A percentile compares a stretch with the other conserved stretches of the same genome.
Conservation (phyloP, 257 asterid genomes). For the Paulownia fortunei region DNA sequence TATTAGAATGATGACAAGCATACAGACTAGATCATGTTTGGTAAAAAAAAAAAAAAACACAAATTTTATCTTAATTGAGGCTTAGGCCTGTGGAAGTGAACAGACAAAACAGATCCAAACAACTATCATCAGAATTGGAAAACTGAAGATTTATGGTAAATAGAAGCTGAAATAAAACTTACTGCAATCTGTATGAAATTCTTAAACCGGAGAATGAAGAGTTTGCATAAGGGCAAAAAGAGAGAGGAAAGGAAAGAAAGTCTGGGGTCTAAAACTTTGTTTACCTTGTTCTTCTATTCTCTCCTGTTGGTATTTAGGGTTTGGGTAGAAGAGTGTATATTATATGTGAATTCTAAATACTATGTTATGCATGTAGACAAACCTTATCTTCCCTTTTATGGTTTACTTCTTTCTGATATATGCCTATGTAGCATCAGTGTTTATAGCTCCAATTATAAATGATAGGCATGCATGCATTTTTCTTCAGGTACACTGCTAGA, state of each 20-base stretch:
- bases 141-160: conserved; percentile 29
- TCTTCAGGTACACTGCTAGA: not conserved
- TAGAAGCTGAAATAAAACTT: conserved; percentile 30
- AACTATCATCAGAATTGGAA: conserved; percentile 32
- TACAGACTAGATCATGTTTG: not conserved
- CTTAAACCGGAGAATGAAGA: conserved; percentile 38
- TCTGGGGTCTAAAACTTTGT: conserved; percentile 4
- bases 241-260: conserved; percentile 19
- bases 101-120: conserved; percentile 20
- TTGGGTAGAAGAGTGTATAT: conserved; percentile 13
- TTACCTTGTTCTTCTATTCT: conserved; percentile 44
- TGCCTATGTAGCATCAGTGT: conserved; percentile 11
- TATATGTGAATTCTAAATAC: not conserved
- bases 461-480: conserved; percentile 24
- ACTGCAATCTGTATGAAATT: conserved; percentile 31
- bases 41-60: conserved; percentile 2
- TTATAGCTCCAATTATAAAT: not conserved
- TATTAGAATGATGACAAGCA: conserved; percentile 30
- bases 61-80: conserved; percentile 21
- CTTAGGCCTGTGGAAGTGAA: not conserved
- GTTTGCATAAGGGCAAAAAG: not conserved
- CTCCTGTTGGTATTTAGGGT: conserved; percentile 44
- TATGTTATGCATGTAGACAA: conserved; percentile 23
- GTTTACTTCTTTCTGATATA: conserved; percentile 20
- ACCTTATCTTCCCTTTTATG: conserved; percentile 24